phyloP scores from a whole-genome alignment of 1,284 basidiomycete species.

The Fomitopsis betulina region DNA sequence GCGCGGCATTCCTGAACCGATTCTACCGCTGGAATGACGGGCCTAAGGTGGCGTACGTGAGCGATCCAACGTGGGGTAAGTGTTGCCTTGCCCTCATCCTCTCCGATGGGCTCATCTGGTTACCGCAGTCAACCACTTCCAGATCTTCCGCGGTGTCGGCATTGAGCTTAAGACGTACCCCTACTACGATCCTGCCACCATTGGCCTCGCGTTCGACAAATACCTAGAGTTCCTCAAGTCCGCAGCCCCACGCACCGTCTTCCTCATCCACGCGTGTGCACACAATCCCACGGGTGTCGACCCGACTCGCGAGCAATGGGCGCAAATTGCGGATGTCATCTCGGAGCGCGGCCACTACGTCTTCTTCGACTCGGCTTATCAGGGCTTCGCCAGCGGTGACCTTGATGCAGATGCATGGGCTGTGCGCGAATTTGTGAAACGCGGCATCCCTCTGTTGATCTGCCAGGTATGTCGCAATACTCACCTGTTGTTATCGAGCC shows the following conservation, averaged over 20 bases:
- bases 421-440: constrained; percentile 72
- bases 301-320: constrained; percentile 89
- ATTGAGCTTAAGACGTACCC: constrained; percentile 80
- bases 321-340: constrained; percentile 73
- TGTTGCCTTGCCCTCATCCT: constrained; percentile 11
- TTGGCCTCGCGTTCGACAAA: constrained; percentile 81
- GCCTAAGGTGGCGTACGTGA: constrained; percentile 71
- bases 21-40: constrained; percentile 64
- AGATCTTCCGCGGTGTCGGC: constrained; percentile 83
- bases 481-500: background rate
- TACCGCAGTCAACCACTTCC: constrained; percentile 79
- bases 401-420: constrained; percentile 75
- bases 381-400: constrained; percentile 89
- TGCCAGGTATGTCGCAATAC: constrained; percentile 65
- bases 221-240: constrained; percentile 63
- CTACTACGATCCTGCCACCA: constrained; percentile 89
- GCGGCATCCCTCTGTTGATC: constrained; percentile 75
- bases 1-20: constrained; percentile 80
- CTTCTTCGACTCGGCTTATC: constrained; percentile 96
- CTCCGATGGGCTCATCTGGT: background rate
- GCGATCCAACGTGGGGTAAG: constrained; percentile 92
- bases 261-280: constrained; percentile 91
- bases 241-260: constrained; percentile 75
- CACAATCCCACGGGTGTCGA: constrained; percentile 98
- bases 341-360: constrained; percentile 78